These are phyloP conservation scores for Naumovozyma baii DNA, from an alignment of 805 yeast genomes.

Conservation along the genomic window DNA sequence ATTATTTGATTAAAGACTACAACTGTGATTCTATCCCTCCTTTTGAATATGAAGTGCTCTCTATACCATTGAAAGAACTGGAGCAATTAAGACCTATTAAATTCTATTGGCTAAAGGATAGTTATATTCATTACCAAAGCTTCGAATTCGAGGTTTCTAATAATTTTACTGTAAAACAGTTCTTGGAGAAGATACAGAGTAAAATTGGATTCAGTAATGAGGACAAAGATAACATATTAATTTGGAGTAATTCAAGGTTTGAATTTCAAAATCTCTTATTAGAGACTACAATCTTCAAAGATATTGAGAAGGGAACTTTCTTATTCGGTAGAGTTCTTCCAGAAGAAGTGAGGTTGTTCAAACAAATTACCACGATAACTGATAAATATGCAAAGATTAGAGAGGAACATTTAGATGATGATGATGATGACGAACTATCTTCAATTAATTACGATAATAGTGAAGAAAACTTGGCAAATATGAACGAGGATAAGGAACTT, in stretches of 20 bases:
- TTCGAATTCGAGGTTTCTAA: conserved; percentile 63
- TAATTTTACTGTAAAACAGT: conserved; percentile 43
- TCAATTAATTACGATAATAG: background rate
- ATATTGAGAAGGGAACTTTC: conserved; percentile 30
- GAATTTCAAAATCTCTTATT: conserved; percentile 31
- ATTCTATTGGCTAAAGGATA: conserved; percentile 64
- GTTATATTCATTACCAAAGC: conserved; percentile 58
- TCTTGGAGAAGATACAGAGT: conserved; percentile 46
- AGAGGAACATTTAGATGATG: conserved; percentile 1
- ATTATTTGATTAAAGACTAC: conserved; percentile 31
- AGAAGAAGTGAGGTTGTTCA: conserved; percentile 27
- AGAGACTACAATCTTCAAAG: conserved; percentile 32
- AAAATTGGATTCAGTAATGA: conserved; percentile 45
- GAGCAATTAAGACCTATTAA: conserved; percentile 64
- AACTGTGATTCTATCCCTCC: conserved; percentile 32
- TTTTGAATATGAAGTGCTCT: conserved; percentile 69
- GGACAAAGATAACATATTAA: conserved; percentile 37
- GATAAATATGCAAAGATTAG: conserved; percentile 6
- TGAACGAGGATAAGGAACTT: background rate
- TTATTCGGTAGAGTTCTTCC: conserved; percentile 43
- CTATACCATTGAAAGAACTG: conserved; percentile 61
- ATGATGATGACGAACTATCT: conserved; percentile 9
- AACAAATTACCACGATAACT: conserved; percentile 17
- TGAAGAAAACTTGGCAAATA: conserved; percentile 1
- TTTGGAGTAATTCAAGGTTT: conserved; percentile 44